phyloP scores from a whole-genome alignment of 768 basidiomycete genomes.

The Pleurotus salmoneostramineus region DNA sequence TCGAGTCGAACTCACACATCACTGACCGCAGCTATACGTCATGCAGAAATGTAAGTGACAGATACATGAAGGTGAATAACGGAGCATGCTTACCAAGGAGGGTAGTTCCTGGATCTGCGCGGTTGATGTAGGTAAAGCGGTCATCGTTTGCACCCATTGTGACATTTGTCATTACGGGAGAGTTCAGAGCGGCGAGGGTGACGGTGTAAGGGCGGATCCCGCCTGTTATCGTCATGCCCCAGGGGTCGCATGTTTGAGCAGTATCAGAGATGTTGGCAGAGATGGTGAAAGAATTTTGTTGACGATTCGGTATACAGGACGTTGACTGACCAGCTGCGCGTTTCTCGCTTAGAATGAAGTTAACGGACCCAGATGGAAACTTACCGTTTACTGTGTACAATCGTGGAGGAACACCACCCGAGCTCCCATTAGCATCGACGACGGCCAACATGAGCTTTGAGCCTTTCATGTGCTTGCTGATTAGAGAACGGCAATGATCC shows the following conservation, averaged over 20 bases:
- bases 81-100: conserved; percentile 33
- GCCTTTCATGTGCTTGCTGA: conserved; percentile 22
- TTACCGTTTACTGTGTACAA: conserved; percentile 33
- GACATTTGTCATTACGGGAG: conserved; percentile 36
- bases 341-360: background rate
- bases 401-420: conserved; percentile 33
- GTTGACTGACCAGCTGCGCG: conserved; percentile 13
- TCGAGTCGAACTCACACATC: conserved; percentile 34
- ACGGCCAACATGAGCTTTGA: conserved; percentile 38
- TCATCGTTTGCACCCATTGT: conserved; percentile 32
- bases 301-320: conserved; percentile 11
- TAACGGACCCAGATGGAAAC: conserved; percentile 8
- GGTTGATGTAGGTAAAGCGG: conserved; percentile 37
- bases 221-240: conserved; percentile 40
- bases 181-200: conserved; percentile 31
- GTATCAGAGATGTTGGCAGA: conserved; percentile 30
- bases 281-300: conserved; percentile 15
- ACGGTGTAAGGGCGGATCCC: conserved; percentile 42
- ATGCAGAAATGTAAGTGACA: background rate
- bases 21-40: conserved; percentile 28
- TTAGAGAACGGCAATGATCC: background rate
- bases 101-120: conserved; percentile 28
- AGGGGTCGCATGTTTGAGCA: conserved; percentile 40
- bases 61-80: background rate
- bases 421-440: conserved; percentile 37